These are phyloP conservation scores for Penicillium brasilianum DNA, from an alignment of 2,329 filamentous ascomycete genomes.

Conservation along the genomic window DNA sequence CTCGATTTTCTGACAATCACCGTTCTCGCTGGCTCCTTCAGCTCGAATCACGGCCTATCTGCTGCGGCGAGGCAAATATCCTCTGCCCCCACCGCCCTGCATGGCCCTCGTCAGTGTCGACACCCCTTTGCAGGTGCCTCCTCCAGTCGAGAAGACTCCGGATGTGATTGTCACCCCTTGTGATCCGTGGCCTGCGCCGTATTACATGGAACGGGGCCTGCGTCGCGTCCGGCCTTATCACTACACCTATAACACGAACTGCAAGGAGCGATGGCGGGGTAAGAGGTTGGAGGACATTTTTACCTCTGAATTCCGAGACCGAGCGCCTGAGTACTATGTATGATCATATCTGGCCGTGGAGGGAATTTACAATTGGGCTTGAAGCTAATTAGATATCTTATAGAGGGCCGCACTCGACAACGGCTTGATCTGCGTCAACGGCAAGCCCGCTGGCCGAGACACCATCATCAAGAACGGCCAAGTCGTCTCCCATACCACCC, in stretches of 20 bases:
- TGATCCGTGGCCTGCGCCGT: constrained; percentile 66
- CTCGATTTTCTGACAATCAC: not conserved
- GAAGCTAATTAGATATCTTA: constrained; percentile 13
- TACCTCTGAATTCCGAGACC: constrained; percentile 86
- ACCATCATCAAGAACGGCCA: constrained; percentile 86
- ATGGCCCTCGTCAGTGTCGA: constrained; percentile 47
- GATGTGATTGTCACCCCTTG: constrained; percentile 41
- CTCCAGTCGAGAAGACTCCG: constrained; percentile 34
- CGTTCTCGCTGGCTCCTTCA: constrained; percentile 42
- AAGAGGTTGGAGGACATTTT: constrained; percentile 85
- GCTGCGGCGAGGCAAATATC: constrained; percentile 42
- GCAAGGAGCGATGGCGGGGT: constrained; percentile 88
- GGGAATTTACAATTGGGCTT: not conserved
- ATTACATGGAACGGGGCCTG: constrained; percentile 81
- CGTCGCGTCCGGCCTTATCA: constrained; percentile 55
- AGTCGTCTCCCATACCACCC: constrained; percentile 87
- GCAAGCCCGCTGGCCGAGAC: constrained; percentile 68
- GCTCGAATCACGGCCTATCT: constrained; percentile 47
- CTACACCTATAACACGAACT: constrained; percentile 40
- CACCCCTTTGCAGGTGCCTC: constrained; percentile 31
- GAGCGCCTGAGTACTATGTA: constrained; percentile 84
- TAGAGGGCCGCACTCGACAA: constrained; percentile 75
- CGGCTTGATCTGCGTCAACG: constrained; percentile 81
- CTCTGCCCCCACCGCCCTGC: constrained; percentile 36
- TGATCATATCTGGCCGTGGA: not conserved